Evolutionary conservation across 148 eudicot genomes (phyloP).

Genomic region (Diospyros lotus): DNA sequence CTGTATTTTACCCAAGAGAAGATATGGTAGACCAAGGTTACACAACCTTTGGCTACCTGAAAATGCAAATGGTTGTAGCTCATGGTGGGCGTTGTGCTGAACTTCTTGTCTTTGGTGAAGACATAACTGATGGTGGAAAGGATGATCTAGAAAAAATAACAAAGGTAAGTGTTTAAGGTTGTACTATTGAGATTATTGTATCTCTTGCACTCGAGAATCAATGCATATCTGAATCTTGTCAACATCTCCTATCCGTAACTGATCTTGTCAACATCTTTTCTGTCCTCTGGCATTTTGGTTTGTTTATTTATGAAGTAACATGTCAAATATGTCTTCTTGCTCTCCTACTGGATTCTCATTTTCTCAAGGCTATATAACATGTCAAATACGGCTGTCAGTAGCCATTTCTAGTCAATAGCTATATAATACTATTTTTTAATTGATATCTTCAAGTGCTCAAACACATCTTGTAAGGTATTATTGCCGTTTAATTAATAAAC

Average conservation of each 20-base stretch:
- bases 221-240: neutral
- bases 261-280: too few relatives aligned
- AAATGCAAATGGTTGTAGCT: slow-evolving; percentile 98
- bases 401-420: too few relatives aligned
- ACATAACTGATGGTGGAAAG: slow-evolving; percentile 80
- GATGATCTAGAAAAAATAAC: slow-evolving; percentile 87
- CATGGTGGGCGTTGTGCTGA: slow-evolving; percentile 97
- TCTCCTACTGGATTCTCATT: too few relatives aligned
- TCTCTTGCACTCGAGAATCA: neutral
- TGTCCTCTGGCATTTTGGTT: too few relatives aligned
- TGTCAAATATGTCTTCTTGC: too few relatives aligned
- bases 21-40: slow-evolving; percentile 77
- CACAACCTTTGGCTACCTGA: slow-evolving; percentile 88
- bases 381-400: too few relatives aligned
- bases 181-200: neutral
- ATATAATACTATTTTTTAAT: too few relatives aligned
- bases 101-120: slow-evolving; percentile 79
- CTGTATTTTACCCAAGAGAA: slow-evolving; percentile 92
- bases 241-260: neutral
- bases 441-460: too few relatives aligned
- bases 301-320: too few relatives aligned
- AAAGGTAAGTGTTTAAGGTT: slow-evolving; percentile 34
- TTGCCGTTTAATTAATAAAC: too few relatives aligned
- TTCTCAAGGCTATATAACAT: too few relatives aligned
- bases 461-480: too few relatives aligned